Conservation (phyloP, 768 basidiomycete genomes). For the Tubosaeta sp. region DNA sequence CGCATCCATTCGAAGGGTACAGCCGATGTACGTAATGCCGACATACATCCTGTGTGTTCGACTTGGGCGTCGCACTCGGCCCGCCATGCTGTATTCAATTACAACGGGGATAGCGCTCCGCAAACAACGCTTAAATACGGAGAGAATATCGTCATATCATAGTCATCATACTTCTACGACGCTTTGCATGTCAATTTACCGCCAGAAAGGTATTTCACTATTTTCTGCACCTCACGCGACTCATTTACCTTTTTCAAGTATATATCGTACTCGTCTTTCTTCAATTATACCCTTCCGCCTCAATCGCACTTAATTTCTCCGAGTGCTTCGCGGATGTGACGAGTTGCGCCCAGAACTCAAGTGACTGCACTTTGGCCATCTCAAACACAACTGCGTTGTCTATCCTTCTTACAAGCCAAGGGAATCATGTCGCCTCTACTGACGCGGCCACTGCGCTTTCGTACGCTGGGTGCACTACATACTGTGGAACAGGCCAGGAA, state of each 20-base stretch:
- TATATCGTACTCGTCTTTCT: not conserved
- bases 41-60: no score
- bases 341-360: not conserved
- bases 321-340: slow-evolving; percentile 12
- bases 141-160: not conserved
- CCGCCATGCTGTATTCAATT: no score
- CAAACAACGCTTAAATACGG: not conserved
- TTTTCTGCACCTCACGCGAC: not conserved
- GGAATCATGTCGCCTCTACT: not conserved
- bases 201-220: slow-evolving; percentile 1
- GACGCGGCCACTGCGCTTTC: slow-evolving; percentile 9
- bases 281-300: not conserved
- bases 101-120: no score
- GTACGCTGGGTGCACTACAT: not conserved
- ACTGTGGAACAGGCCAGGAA: slow-evolving; percentile 14
- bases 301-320: slow-evolving; percentile 3
- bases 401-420: slow-evolving; percentile 11
- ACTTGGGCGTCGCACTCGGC: no score
- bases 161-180: no score
- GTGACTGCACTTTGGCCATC: slow-evolving; percentile 5
- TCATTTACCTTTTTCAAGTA: not conserved
- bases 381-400: slow-evolving; percentile 10
- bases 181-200: not conserved
- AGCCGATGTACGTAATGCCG: no score
- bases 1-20: no score